Conservation (phyloP, 1,284 basidiomycete genomes). For the Ustilago bromivora region DNA sequence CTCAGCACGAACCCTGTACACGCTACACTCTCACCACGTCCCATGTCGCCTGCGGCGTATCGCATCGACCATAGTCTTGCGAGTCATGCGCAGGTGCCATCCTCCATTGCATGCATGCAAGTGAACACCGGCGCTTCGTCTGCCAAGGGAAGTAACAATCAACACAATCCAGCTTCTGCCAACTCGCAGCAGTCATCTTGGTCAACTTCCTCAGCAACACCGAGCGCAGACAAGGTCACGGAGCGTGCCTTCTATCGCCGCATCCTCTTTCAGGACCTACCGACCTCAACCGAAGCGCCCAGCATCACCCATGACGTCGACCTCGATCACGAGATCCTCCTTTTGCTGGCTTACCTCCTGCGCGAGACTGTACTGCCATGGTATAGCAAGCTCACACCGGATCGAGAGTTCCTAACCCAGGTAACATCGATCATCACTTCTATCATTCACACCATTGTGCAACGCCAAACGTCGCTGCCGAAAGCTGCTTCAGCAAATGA, state of each 20-base stretch:
- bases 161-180: background rate
- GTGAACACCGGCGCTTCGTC: background rate
- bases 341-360: slow-evolving; percentile 52
- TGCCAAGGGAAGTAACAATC: background rate
- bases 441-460: slow-evolving; percentile 23
- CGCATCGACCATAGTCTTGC: slow-evolving; percentile 17
- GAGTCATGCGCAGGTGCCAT: background rate
- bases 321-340: slow-evolving; percentile 51
- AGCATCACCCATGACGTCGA: slow-evolving; percentile 31
- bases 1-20: slow-evolving; percentile 34
- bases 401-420: slow-evolving; percentile 52
- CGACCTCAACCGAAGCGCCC: slow-evolving; percentile 13
- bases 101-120: background rate
- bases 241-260: slow-evolving; percentile 49
- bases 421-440: slow-evolving; percentile 36
- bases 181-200: background rate
- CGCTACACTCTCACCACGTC: slow-evolving; percentile 34
- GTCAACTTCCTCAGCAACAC: background rate
- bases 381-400: slow-evolving; percentile 56
- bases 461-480: slow-evolving; percentile 12
- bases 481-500: background rate
- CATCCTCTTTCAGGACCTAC: slow-evolving; percentile 45
- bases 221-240: slow-evolving; percentile 15
- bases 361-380: slow-evolving; percentile 57
- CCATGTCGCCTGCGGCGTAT: slow-evolving; percentile 27